Conservation (phyloP, 129 eudicot species). For the carrot (Daucus carota) region DNA sequence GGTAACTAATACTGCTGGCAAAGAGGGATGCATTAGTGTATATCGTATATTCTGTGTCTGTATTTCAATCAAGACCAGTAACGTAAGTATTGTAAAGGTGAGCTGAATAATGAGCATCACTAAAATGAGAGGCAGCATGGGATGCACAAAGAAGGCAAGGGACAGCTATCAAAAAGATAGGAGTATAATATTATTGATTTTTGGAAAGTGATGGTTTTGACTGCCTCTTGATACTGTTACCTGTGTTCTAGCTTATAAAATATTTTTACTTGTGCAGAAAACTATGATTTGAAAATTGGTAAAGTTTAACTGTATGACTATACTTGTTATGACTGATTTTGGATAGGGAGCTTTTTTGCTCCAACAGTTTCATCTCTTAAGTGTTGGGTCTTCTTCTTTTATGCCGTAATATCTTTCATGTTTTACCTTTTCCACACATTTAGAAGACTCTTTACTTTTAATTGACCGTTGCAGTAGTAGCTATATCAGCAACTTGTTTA, state of each 20-base stretch:
- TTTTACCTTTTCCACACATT: background rate
- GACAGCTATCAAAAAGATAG: background rate
- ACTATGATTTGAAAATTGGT: background rate
- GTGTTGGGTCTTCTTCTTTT: background rate
- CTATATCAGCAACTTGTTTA: background rate
- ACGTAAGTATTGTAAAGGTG: background rate
- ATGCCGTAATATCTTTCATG: background rate
- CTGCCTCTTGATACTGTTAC: background rate
- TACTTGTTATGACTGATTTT: background rate
- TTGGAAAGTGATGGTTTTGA: background rate
- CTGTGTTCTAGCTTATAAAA: background rate
- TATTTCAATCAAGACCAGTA: conserved; percentile 2
- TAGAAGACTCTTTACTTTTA: background rate
- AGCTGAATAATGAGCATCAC: background rate
- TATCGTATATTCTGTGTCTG: background rate
- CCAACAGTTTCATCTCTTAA: background rate
- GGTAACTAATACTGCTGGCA: conserved; percentile 51
- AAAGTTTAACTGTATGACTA: background rate
- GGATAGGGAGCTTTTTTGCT: background rate
- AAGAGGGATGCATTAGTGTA: conserved; percentile 20
- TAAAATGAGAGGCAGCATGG: background rate
- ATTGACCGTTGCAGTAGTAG: background rate
- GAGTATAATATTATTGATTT: background rate
- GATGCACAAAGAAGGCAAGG: background rate
- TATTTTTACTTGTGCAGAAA: background rate